Base-by-base conservation (phyloP, 163 green algal species). In the Trebouxiophyceae sp. region DNA sequence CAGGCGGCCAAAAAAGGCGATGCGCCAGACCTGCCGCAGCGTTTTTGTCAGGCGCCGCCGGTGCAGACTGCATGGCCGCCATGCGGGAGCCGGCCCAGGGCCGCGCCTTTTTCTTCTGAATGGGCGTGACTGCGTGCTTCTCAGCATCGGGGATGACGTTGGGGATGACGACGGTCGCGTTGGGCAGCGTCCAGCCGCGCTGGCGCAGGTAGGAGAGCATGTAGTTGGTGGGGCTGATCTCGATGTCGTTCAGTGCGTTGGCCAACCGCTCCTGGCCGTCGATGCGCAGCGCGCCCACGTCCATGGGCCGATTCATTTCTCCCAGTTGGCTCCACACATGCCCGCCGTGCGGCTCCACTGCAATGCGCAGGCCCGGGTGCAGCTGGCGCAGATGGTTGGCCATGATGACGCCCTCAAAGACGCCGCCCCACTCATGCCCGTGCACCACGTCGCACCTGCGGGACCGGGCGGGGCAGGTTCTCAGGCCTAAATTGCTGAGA, bases 351-450 rank as follows among this genome's bases (percentile, higher is more conserved):
- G 67, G 23, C 55, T 73, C 67, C 27, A 73, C 50, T 8, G 44
- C 59, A 24, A 73, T 16, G n/a, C 67, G 59, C 50, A 73, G 23
- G 23, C 59, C 59, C 4, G 67, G 60, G 50, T 57, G 54, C 2
- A 68, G 50, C 26, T 56, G 44, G 8, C 66, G 45, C n/a, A 57
- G 57, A 22, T 24, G 23, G 3, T 34, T 16, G 12, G 33, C n/a
- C 3, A 33, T 60, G 22, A 59, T 50, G 24, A 67, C 19, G 3
- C 44, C 29, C 45, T 46, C 45, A 60, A 73, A 65, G 2, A 63
- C 60, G 28, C 67, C 67, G 26, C 67, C 67, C 67, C 67, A 73
- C 34, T 73, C 67, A 26, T 73, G 67, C 19, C 22, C 54, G 33
- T 73, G 67, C 2, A 73, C 28, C 0, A 73, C 23, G 46, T 73